Base-by-base conservation (phyloP, 148 eudicot species). In the Salicornia ramosissima region DNA sequence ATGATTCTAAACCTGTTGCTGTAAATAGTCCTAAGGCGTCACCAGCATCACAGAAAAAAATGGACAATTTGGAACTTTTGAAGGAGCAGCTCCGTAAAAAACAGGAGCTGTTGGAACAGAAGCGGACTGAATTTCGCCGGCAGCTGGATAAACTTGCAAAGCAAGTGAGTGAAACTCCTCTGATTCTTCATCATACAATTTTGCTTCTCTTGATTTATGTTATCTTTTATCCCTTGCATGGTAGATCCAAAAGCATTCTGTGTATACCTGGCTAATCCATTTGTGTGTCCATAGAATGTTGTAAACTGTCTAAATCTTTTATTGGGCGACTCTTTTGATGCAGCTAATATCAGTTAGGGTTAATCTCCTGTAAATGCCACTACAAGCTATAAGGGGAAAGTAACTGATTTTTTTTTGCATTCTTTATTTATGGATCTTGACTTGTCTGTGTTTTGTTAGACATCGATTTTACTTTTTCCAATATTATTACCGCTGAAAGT, bases 51-150 rank as follows among this genome's bases (percentile, higher is more conserved):
- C 95, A 79, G 67, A 93, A 92, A 78, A 89, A 90, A 77, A 72
- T 83, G 82, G 97, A 87, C 77, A 88, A 40, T 75, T 78, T 87
- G 75, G 95, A 83, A 83, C 66, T 79, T 58, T 67, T 93, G 86
- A 87, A 85, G 83, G 95, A 93, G 86, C 88, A 90, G 82, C 80
- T 93, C 36, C 98, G 92, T 56, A 87, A 83, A 82, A 93, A 88
- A 82, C 98, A 93, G 83, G 95, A 90, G 83, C 78, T 91, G 86
- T 89, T 93, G 69, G 92, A 83, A 70, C 84, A 83, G 84, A 93
- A 87, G 79, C 83, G 96, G 61, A 80, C 45, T 67, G 92, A 87
- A 70, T 93, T 93, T 70, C 81, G 82, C 30, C 85, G 64, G 19
- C 80, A 85, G 80, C 76, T 93, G 79, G 84, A 86, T 73, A 88